These are phyloP conservation scores for Salix caprea DNA, from an alignment of 345 rosid species.

Conservation along the genomic window DNA sequence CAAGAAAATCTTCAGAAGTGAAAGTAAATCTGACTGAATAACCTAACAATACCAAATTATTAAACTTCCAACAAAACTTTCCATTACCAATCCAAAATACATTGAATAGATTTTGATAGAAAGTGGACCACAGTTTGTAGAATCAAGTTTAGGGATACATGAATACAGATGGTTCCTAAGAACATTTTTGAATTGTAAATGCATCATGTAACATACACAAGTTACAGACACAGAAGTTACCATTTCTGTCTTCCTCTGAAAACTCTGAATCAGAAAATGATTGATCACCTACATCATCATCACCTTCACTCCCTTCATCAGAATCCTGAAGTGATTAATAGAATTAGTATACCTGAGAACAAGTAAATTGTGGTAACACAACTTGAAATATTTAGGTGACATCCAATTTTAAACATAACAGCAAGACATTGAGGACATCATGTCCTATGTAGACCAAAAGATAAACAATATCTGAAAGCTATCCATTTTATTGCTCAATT, in stretches of 20 bases:
- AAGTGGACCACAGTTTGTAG: background rate
- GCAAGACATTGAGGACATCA: too few species aligned
- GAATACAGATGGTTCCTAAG: background rate
- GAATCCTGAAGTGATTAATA: constrained; percentile 34
- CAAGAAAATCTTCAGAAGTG: background rate
- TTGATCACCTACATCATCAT: constrained; percentile 22
- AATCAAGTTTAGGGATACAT: background rate
- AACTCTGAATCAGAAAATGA: constrained; percentile 46
- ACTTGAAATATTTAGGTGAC: too few species aligned
- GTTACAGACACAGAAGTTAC: constrained; percentile 24
- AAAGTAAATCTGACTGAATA: background rate
- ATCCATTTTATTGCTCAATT: background rate
- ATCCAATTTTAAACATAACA: too few species aligned
- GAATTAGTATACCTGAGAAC: background rate
- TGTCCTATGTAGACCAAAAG: background rate
- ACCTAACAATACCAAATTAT: background rate
- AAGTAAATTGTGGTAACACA: background rate
- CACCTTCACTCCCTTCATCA: constrained; percentile 40
- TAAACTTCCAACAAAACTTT: background rate
- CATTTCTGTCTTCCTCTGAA: constrained; percentile 43
- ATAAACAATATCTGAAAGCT: background rate
- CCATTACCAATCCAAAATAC: background rate
- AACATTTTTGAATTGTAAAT: background rate
- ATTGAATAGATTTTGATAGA: background rate
- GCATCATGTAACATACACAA: background rate